phyloP scores from a whole-genome alignment of 1,284 basidiomycete species.

The Ustilago bromivora region DNA sequence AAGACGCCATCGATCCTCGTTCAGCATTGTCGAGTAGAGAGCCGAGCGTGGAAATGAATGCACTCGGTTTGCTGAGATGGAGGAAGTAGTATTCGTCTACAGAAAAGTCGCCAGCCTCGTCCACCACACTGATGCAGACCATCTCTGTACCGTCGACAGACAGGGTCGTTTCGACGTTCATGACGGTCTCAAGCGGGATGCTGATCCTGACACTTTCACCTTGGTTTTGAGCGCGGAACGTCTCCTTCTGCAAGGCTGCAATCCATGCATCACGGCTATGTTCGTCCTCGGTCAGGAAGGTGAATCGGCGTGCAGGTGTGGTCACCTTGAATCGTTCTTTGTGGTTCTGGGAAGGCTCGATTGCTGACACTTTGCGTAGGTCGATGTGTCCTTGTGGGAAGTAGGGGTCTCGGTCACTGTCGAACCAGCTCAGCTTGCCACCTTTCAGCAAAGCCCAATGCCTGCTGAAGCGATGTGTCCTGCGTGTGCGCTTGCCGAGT shows the following conservation, averaged over 20 bases:
- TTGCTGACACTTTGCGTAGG: slow-evolving; percentile 88
- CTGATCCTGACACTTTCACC: slow-evolving; percentile 91
- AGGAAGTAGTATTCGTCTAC: slow-evolving; percentile 63
- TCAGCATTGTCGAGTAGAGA: slow-evolving; percentile 19
- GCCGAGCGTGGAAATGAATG: slow-evolving; percentile 33
- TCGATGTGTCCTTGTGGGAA: slow-evolving; percentile 95
- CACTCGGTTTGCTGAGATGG: slow-evolving; percentile 44
- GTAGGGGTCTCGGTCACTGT: slow-evolving; percentile 82
- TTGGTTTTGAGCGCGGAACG: slow-evolving; percentile 94
- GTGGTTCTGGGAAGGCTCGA: slow-evolving; percentile 80
- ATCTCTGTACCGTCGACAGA: slow-evolving; percentile 52
- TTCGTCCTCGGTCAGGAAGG: slow-evolving; percentile 66
- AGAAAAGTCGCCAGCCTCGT: slow-evolving; percentile 56
- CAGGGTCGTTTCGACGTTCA: slow-evolving; percentile 84
- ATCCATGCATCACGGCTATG: slow-evolving; percentile 77
- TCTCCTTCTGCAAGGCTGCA: slow-evolving; percentile 85
- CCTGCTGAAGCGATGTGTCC: slow-evolving; percentile 58
- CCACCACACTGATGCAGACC: slow-evolving; percentile 58
- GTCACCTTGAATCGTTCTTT: slow-evolving; percentile 67
- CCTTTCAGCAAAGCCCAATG: slow-evolving; percentile 60
- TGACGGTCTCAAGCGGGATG: slow-evolving; percentile 88
- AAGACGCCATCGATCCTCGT: slow-evolving; percentile 14
- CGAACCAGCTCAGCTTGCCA: slow-evolving; percentile 62
- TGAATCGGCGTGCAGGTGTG: slow-evolving; percentile 66
- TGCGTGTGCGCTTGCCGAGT: slow-evolving; percentile 51